Evolutionary conservation across 2,329 filamentous ascomycete genomes (phyloP).

Genomic region (Curvularia verruculosa): DNA sequence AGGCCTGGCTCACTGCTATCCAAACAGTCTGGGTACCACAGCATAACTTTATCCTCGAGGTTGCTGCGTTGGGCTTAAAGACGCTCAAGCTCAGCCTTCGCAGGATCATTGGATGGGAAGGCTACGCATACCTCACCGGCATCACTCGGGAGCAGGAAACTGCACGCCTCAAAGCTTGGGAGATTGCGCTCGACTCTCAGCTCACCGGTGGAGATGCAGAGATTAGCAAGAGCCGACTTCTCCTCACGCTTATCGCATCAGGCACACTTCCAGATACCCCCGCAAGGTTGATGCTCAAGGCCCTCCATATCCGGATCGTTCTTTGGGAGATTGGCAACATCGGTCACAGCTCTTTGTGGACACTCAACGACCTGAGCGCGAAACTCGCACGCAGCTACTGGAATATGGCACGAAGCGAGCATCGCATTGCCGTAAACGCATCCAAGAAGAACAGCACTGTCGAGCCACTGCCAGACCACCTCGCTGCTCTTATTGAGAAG

Average conservation of each 20-base stretch:
- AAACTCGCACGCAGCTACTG: slow-evolving; percentile 78
- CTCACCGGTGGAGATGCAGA: slow-evolving; percentile 88
- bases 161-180: slow-evolving; percentile 88
- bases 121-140: slow-evolving; percentile 80
- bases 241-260: slow-evolving; percentile 85
- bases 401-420: slow-evolving; percentile 76
- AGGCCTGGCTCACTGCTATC: slow-evolving; percentile 91
- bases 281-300: slow-evolving; percentile 84
- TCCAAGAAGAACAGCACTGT: slow-evolving; percentile 56
- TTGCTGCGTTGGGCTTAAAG: slow-evolving; percentile 79
- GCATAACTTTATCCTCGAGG: slow-evolving; percentile 85
- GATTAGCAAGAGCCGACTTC: slow-evolving; percentile 83
- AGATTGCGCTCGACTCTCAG: slow-evolving; percentile 90
- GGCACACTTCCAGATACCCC: slow-evolving; percentile 85
- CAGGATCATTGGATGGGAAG: slow-evolving; percentile 75
- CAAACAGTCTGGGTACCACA: slow-evolving; percentile 91
- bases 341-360: slow-evolving; percentile 66
- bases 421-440: slow-evolving; percentile 52
- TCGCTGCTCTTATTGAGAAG: slow-evolving; percentile 75
- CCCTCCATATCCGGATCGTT: slow-evolving; percentile 87
- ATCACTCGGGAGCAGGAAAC: slow-evolving; percentile 83
- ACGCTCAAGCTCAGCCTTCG: slow-evolving; percentile 80
- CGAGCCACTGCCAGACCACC: slow-evolving; percentile 75
- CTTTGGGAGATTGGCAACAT: slow-evolving; percentile 77
- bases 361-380: slow-evolving; percentile 72